These are phyloP conservation scores for Cyberlindnera mrakii DNA, from an alignment of 805 yeast species.

Conservation along the genomic window DNA sequence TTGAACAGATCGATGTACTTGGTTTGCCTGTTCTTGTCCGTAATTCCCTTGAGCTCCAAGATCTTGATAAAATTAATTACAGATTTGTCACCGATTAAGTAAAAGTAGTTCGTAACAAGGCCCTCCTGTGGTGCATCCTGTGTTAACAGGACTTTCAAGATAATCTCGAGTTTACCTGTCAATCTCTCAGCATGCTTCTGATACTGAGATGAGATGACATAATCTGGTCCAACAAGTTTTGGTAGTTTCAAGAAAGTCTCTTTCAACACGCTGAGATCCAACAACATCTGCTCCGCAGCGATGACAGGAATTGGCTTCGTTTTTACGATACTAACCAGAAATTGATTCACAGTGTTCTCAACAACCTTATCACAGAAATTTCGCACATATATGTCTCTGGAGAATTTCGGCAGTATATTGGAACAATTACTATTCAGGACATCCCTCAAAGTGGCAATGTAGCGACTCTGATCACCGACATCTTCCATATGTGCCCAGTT, in stretches of 20 bases:
- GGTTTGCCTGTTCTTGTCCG: slow-evolving; percentile 15
- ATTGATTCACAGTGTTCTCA: slow-evolving; percentile 53
- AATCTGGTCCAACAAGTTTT: slow-evolving; percentile 10
- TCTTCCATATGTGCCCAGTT: slow-evolving; percentile 64
- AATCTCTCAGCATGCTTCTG: slow-evolving; percentile 38
- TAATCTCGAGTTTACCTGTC: slow-evolving; percentile 43
- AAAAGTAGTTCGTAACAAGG: slow-evolving; percentile 60
- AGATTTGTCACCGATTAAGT: slow-evolving; percentile 59
- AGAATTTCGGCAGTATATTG: slow-evolving; percentile 49
- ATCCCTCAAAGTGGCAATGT: slow-evolving; percentile 51
- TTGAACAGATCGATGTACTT: slow-evolving; percentile 22
- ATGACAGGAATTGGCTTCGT: slow-evolving; percentile 66
- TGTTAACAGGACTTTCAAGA: slow-evolving; percentile 64
- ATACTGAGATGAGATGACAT: slow-evolving; percentile 24
- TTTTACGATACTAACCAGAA: slow-evolving; percentile 49
- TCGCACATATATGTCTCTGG: slow-evolving; percentile 65
- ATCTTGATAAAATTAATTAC: slow-evolving; percentile 59
- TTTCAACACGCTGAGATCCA: slow-evolving; percentile 67
- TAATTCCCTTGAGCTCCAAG: slow-evolving; percentile 55
- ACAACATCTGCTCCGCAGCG: slow-evolving; percentile 71
- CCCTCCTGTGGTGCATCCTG: slow-evolving; percentile 59
- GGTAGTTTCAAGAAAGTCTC: slow-evolving; percentile 34
- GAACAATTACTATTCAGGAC: slow-evolving; percentile 40
- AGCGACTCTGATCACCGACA: slow-evolving; percentile 70
- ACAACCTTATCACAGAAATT: slow-evolving; percentile 71